A percentile compares a stretch with the other conserved stretches of the same genome.
Evolutionary conservation across 2,329 filamentous ascomycete genomes (phyloP).

Genomic region (Stagonosporopsis rhizophila): DNA sequence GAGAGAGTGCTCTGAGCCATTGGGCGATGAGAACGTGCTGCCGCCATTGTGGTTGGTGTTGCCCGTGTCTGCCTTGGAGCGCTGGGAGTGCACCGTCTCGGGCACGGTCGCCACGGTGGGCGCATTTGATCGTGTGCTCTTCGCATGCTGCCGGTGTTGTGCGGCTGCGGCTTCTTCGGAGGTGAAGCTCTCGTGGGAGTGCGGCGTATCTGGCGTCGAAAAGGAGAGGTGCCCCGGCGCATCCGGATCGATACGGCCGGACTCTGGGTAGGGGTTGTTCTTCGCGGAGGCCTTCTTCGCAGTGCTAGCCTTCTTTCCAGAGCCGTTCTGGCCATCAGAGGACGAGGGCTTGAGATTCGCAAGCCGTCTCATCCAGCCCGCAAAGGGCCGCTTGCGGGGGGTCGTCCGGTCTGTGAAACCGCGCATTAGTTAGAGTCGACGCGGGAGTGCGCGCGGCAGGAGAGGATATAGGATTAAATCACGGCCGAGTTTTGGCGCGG

Average conservation of each 20-base stretch:
- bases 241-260: conserved; percentile 65
- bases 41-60: conserved; percentile 67
- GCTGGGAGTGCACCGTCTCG: conserved; percentile 76
- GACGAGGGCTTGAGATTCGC: conserved; percentile 85
- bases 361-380: conserved; percentile 93
- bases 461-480: conserved; percentile 1
- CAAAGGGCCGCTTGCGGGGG: conserved; percentile 83
- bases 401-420: conserved; percentile 59
- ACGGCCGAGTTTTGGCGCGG: conserved; percentile 16
- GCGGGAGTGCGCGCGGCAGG: conserved; percentile 2
- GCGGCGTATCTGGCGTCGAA: conserved; percentile 55
- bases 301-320: conserved; percentile 49
- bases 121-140: conserved; percentile 75
- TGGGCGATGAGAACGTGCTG: conserved; percentile 82
- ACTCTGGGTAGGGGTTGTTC: conserved; percentile 93
- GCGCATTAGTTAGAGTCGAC: conserved; percentile 29
- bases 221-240: conserved; percentile 55
- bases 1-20: conserved; percentile 79
- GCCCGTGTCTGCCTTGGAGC: conserved; percentile 83
- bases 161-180: conserved; percentile 61
- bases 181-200: conserved; percentile 58
- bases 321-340: conserved; percentile 57
- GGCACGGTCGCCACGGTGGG: conserved; percentile 85
- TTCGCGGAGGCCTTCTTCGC: conserved; percentile 70
- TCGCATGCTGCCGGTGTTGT: conserved; percentile 63